phyloP scores from a whole-genome alignment of 768 basidiomycete species.

The Collybia mongolica region DNA sequence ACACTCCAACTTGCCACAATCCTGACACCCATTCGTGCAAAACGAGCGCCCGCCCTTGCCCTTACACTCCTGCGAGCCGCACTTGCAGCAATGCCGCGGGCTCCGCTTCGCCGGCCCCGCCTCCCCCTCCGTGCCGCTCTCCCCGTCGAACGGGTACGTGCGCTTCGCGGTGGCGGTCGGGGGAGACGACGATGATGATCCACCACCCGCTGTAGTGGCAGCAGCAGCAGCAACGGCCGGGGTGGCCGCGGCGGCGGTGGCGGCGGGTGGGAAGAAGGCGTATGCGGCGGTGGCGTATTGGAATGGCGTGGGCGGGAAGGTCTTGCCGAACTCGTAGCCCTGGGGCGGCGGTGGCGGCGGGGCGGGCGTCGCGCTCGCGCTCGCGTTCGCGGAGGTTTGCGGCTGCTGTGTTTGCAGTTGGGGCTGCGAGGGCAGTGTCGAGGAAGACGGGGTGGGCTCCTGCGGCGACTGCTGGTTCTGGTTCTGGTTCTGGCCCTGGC shows the following conservation, averaged over 20 bases:
- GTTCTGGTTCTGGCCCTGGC: neutral
- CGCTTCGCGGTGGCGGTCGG: constrained; percentile 4
- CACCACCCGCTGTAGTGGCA: constrained; percentile 6
- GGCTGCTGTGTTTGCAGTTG: constrained; percentile 6
- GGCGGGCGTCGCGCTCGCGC: too few species aligned
- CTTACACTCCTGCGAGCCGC: constrained; percentile 78
- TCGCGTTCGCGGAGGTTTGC: neutral
- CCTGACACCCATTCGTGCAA: constrained; percentile 74
- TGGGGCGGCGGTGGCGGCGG: neutral
- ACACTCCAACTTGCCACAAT: constrained; percentile 81
- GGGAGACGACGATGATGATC: too few species aligned
- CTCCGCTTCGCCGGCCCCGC: constrained; percentile 57
- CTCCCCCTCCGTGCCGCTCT: constrained; percentile 27
- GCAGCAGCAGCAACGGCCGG: neutral
- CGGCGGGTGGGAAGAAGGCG: constrained; percentile 12
- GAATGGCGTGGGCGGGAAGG: constrained; percentile 13
- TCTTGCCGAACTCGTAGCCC: neutral
- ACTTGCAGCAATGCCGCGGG: constrained; percentile 78
- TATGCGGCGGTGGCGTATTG: constrained; percentile 12
- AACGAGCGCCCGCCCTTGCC: constrained; percentile 78
- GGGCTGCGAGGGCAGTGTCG: constrained; percentile 7
- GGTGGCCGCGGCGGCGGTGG: neutral
- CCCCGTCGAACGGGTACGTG: neutral
- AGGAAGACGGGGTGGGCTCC: constrained; percentile 1
- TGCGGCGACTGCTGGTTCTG: constrained; percentile 9